These are phyloP conservation scores for Phaeosphaeriaceae sp. DNA, from an alignment of 2,329 filamentous ascomycete species.

Conservation along the genomic window DNA sequence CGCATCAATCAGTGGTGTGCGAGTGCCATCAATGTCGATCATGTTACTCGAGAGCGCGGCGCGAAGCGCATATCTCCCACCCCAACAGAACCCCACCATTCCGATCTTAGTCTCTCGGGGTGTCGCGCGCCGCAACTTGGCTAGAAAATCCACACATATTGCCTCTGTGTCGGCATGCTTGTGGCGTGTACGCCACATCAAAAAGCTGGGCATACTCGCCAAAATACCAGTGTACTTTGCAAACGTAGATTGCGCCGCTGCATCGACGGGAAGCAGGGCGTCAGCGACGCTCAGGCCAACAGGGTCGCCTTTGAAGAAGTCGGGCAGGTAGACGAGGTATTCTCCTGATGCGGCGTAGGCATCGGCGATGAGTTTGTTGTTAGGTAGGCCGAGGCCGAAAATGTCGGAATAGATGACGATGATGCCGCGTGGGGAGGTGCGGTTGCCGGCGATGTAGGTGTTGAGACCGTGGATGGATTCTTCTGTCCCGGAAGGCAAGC, in stretches of 20 bases:
- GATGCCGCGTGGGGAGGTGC: conserved; percentile 21
- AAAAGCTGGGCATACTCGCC: conserved; percentile 26
- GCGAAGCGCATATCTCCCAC: conserved; percentile 36
- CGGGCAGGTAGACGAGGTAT: conserved; percentile 31
- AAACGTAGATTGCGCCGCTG: conserved; percentile 43
- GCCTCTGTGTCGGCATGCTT: conserved; percentile 39
- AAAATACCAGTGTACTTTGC: conserved; percentile 51
- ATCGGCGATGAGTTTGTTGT: conserved; percentile 37
- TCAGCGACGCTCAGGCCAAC: conserved; percentile 39
- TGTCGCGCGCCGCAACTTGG: conserved; percentile 37
- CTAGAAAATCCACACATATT: conserved; percentile 46
- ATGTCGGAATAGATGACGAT: conserved; percentile 34
- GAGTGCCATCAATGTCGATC: conserved; percentile 45
- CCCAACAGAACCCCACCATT: conserved; percentile 48
- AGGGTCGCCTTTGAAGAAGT: conserved; percentile 34
- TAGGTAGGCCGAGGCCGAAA: conserved; percentile 30
- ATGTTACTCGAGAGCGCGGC: conserved; percentile 32
- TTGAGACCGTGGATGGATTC: conserved; percentile 26
- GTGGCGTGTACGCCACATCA: conserved; percentile 43
- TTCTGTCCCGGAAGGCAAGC: conserved; percentile 31
- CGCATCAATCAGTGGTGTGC: conserved; percentile 48
- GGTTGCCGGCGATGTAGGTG: conserved; percentile 29
- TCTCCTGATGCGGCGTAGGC: conserved; percentile 26
- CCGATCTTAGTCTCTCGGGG: conserved; percentile 38
- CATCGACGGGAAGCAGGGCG: conserved; percentile 46